Evolutionary conservation across 2,329 filamentous ascomycete species (phyloP).

Genomic region (Cercospora sp.): DNA sequence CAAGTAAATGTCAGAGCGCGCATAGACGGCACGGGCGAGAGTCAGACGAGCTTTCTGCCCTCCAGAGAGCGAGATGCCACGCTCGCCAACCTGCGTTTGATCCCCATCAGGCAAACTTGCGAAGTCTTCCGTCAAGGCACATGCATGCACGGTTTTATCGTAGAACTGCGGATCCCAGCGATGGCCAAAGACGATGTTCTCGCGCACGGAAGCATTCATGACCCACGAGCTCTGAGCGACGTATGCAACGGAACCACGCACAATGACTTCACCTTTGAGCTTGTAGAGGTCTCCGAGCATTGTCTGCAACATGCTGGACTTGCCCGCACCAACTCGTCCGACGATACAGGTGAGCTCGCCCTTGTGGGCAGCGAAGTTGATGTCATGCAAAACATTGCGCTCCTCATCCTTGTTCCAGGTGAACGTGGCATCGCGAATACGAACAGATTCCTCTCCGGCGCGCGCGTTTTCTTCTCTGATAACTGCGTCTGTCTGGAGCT

Average conservation of each 20-base stretch:
- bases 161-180: conserved; percentile 93
- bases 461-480: conserved; percentile 67
- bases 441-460: conserved; percentile 79
- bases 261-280: conserved; percentile 74
- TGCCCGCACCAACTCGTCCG: conserved; percentile 89
- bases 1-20: conserved; percentile 92
- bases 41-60: conserved; percentile 95
- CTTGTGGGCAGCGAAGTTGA: conserved; percentile 86
- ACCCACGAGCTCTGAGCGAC: conserved; percentile 94
- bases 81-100: conserved; percentile 92
- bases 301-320: conserved; percentile 86
- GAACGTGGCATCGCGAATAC: conserved; percentile 81
- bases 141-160: conserved; percentile 86
- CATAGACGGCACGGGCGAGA: conserved; percentile 90
- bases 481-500: conserved; percentile 84
- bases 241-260: conserved; percentile 83
- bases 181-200: conserved; percentile 96
- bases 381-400: conserved; percentile 69
- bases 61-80: conserved; percentile 92
- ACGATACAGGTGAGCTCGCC: conserved; percentile 92
- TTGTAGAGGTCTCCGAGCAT: conserved; percentile 93
- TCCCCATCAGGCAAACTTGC: conserved; percentile 90
- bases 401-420: conserved; percentile 88
- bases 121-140: conserved; percentile 88
- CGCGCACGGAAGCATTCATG: conserved; percentile 94